Evolutionary conservation across 768 basidiomycete genomes (phyloP), one percentile per base, ranked within the genome.

Genomic region (Boletus rex-veris): DNA sequence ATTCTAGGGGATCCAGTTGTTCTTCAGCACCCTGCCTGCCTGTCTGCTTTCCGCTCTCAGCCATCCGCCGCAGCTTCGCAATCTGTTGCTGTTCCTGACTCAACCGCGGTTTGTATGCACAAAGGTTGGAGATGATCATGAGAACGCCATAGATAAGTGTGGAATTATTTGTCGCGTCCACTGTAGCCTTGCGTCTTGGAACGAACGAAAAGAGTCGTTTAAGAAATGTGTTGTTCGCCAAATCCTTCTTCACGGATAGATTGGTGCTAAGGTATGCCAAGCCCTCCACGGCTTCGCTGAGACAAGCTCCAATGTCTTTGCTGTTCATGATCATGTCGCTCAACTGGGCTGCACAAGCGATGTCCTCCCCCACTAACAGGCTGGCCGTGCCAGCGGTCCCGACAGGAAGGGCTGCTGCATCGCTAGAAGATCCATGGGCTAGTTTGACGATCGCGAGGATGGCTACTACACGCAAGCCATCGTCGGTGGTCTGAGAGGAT

Each of bases 51-150:
- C 68, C 71, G 16, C 74, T 61, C 44, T 76, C 75, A 3, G 93
- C 82, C 86, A 98, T 90, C 45, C 76, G 77, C 59, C 82, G 82
- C 37, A 98, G 75, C 66, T 85, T 90, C 50, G 85, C 83, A 5
- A 96, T 79, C 64, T 97, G 92, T 30, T 78, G 76, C 64, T 96
- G 86, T 68, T 97, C 93, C 48, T 89, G 84, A 8, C 80, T 86
- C 19, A 93, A 73, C 12, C 77, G 81, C 8, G 87, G 86, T 47
- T 80, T 84, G 65, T 88, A 88, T 11, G 78, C 73, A 43, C 84
- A 84, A 36, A 97, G 67, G 65, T 97, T 94, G 57, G 79, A 72
- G 45, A 92, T 78, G 58, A 95, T 85, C 48, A 84, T 76, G 28
- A 89, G 79, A 40, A 92, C 68, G 7, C 95, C 95, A 58, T 90